phyloP scores from a whole-genome alignment of 2,329 filamentous ascomycete species.

The Xylaria sp. region DNA sequence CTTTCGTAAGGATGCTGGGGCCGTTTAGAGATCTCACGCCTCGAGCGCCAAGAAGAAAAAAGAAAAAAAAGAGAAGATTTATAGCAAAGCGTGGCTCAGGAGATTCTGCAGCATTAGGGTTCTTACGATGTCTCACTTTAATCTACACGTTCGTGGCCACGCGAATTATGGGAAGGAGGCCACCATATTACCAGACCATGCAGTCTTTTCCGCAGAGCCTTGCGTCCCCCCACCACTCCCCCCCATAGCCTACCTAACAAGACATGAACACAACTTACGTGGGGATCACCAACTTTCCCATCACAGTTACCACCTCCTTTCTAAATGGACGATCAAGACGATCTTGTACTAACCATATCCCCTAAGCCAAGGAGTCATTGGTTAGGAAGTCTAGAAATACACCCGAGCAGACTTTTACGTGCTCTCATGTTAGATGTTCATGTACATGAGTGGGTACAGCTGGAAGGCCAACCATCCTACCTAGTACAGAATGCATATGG shows the following conservation, averaged over 20 bases:
- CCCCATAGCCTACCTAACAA: too few species aligned
- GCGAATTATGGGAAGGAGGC: background rate
- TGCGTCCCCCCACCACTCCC: background rate
- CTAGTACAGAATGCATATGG: too few species aligned
- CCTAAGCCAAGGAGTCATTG: background rate
- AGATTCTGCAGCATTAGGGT: background rate
- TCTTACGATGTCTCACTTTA: constrained; percentile 11
- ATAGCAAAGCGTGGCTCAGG: background rate
- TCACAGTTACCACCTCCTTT: background rate
- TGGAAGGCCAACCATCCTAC: too few species aligned
- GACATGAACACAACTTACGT: background rate
- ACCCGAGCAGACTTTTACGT: background rate
- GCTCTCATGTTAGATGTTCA: background rate
- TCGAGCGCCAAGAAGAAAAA: too few species aligned
- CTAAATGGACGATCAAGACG: background rate
- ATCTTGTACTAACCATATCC: background rate
- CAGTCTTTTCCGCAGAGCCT: background rate
- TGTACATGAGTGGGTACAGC: too few species aligned
- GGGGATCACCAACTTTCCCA: background rate
- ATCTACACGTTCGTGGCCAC: constrained; percentile 10
- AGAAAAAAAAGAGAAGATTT: background rate
- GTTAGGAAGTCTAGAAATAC: background rate
- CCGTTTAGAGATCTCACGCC: background rate
- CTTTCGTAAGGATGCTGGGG: background rate
- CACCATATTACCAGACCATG: background rate